Percentiles rank a stretch among this genome's conserved stretches.
Evolutionary conservation across 2,329 filamentous ascomycete genomes (phyloP).

Genomic region (Colletotrichum liaoningense): DNA sequence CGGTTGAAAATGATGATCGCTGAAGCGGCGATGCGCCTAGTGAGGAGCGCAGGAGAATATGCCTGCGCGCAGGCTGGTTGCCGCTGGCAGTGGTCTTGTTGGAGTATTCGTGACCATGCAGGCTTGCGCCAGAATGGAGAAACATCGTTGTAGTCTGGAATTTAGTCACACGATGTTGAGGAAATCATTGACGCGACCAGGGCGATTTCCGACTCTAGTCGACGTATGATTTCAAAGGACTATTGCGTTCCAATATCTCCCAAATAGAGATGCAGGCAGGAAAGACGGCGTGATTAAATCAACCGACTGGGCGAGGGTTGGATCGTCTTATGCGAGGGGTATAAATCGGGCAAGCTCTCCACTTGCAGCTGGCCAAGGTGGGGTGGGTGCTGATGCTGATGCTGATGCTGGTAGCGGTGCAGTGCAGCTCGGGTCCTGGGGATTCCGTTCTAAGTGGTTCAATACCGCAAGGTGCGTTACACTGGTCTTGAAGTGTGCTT

Average conservation of each 20-base stretch:
- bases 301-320: neutral
- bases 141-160: constrained; percentile 58
- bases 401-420: neutral
- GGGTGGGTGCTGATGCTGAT: neutral
- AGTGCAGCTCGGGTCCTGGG: constrained; percentile 8
- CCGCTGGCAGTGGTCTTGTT: constrained; percentile 44
- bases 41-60: constrained; percentile 56
- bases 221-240: neutral
- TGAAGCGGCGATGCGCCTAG: constrained; percentile 41
- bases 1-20: constrained; percentile 20
- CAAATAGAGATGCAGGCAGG: neutral
- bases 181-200: constrained; percentile 10
- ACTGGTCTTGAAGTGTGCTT: neutral
- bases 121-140: constrained; percentile 67
- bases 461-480: constrained; percentile 1
- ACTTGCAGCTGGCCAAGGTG: constrained; percentile 16
- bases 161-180: neutral
- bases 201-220: neutral
- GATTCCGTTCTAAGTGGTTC: neutral
- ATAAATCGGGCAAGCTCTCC: constrained; percentile 20
- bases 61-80: constrained; percentile 46
- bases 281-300: neutral
- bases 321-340: neutral
- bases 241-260: neutral
- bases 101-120: constrained; percentile 71